These are phyloP conservation scores for Xylariales sp. DNA, from an alignment of 2,329 filamentous ascomycete species.

Conservation along the genomic window DNA sequence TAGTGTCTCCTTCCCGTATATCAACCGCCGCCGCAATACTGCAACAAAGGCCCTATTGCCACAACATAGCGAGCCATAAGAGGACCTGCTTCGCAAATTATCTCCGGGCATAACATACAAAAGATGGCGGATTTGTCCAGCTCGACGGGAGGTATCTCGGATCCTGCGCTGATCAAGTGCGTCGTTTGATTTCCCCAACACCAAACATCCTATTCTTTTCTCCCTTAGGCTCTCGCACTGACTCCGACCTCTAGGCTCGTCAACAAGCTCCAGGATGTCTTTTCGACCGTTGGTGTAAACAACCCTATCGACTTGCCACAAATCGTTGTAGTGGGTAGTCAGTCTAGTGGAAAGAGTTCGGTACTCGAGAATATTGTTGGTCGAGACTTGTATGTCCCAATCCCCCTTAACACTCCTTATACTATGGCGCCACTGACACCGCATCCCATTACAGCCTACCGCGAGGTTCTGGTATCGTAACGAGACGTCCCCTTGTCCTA, in stretches of 20 bases:
- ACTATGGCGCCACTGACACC: slow-evolving; percentile 19
- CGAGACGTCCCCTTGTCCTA: slow-evolving; percentile 92
- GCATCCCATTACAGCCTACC: slow-evolving; percentile 73
- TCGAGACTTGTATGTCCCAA: slow-evolving; percentile 87
- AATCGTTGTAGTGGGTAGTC: slow-evolving; percentile 97
- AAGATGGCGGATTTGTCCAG: slow-evolving; percentile 52
- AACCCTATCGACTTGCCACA: slow-evolving; percentile 99
- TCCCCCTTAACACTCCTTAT: slow-evolving; percentile 20
- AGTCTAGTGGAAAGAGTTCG: slow-evolving; percentile 99
- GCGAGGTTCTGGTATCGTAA: slow-evolving; percentile 97
- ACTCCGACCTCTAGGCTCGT: slow-evolving; percentile 72
- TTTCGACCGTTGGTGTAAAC: slow-evolving; percentile 97
- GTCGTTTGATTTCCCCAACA: slow-evolving; percentile 47
- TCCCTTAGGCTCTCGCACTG: slow-evolving; percentile 37
- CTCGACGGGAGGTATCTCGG: slow-evolving; percentile 70
- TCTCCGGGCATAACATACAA: slow-evolving; percentile 16
- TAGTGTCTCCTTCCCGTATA: neutral
- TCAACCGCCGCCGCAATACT: neutral
- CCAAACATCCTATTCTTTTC: slow-evolving; percentile 21
- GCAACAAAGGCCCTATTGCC: neutral
- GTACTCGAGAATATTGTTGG: slow-evolving; percentile 99
- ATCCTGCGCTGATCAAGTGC: slow-evolving; percentile 74
- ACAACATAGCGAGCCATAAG: slow-evolving; percentile 5
- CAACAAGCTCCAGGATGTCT: slow-evolving; percentile 99
- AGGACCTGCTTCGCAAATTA: neutral